Base-by-base conservation (phyloP, 345 rosid genomes). In the Moringa oleifera region DNA sequence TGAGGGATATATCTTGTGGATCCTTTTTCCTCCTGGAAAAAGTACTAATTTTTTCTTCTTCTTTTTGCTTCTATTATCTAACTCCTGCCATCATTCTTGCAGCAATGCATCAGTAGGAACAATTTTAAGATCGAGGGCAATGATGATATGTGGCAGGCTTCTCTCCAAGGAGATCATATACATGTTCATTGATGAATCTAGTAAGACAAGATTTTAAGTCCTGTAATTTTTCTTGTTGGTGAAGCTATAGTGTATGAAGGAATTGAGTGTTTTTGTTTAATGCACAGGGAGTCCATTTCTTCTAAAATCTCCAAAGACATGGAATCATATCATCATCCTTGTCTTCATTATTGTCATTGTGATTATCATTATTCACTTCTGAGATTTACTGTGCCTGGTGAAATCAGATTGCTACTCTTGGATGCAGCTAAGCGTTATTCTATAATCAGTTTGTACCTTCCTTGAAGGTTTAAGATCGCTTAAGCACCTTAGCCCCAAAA, bases 101-200 rank as follows among this genome's bases (percentile, higher is more conserved):
- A 88, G 98, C 71, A 77, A 82, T 70, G 51, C 79, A 53, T 80
- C 86, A 17, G 33, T 20, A 57, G 97, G 80, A 49, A 58, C 77
- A 45, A 71, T 83, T 59, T 63, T 86, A 76, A 81, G 88, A 77
- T 78, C 90, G 49, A 86, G 97, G 77, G 98, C 94, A 67, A 78
- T 88, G 78, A 78, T 81, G 85, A 85, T 88, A 59, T 80, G 78
- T 73, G 97, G 94, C 69, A 83, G 96, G 74, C 86, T 93, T 59
- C 85, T 93, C 57, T 80, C 85, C 18, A 85, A 69, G 71, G 96
- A 84, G 22, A 78, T 69, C 55, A 66, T 80, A 37, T 77, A 76
- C 33, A 33, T 41, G 46, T 71, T 70, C 62, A 61, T 81, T 68
- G 91, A 90, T 5, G 87, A 88, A 77, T 68, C 80, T 68, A 57